phyloP scores from a whole-genome alignment of 768 basidiomycete species.

The Lentinula sp. region DNA sequence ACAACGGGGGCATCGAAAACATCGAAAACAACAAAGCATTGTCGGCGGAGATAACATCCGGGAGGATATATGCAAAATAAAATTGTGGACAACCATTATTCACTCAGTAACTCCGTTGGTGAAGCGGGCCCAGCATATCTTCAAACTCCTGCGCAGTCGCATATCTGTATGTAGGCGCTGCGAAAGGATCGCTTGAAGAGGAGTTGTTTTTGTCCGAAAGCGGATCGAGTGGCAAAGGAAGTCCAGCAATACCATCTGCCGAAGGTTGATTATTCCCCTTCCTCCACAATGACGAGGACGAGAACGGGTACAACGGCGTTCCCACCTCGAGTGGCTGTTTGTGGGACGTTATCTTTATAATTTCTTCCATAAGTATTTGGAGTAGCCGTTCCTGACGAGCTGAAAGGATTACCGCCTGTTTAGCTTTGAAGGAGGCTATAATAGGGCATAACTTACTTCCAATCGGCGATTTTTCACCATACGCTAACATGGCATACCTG shows the following conservation, averaged over 20 bases:
- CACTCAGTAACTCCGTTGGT: background rate
- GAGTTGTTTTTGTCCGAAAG: constrained; percentile 22
- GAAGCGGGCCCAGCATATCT: background rate
- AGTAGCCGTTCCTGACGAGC: constrained; percentile 80
- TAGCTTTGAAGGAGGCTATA: background rate
- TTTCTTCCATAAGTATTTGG: constrained; percentile 81
- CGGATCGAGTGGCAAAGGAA: constrained; percentile 32
- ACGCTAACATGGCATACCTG: constrained; percentile 81
- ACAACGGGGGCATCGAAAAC: background rate
- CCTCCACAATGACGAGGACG: constrained; percentile 57
- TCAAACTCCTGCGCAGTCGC: background rate
- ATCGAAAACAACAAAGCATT: background rate
- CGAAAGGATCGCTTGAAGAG: background rate
- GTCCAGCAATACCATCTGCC: constrained; percentile 17
- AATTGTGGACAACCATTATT: background rate
- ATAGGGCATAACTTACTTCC: constrained; percentile 50
- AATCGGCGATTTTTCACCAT: constrained; percentile 74
- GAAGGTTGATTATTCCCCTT: constrained; percentile 25
- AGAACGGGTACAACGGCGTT: constrained; percentile 77
- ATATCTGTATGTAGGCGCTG: background rate
- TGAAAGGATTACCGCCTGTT: constrained; percentile 19
- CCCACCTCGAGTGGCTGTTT: constrained; percentile 76
- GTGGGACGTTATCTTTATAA: constrained; percentile 76
- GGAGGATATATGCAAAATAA: background rate
- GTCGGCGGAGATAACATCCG: background rate